Conservation (phyloP, 495 filamentous ascomycete species). For the Neurospora africana region DNA sequence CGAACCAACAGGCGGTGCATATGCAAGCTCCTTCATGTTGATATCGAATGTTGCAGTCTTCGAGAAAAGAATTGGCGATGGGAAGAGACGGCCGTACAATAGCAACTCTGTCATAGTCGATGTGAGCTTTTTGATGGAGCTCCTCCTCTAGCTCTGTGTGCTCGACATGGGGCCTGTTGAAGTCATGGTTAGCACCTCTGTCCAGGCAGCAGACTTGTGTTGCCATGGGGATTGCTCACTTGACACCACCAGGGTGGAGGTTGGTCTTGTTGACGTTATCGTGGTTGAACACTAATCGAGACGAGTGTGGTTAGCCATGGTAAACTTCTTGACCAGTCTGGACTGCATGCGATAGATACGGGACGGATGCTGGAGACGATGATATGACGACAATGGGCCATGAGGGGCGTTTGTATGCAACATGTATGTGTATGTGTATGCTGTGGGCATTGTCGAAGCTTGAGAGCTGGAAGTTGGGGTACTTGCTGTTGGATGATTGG, state of each 20-base stretch:
- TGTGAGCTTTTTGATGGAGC: conserved; percentile 95
- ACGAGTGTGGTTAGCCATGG: not conserved
- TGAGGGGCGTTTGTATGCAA: not conserved
- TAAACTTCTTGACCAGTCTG: conserved; percentile 30
- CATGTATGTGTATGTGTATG: not conserved
- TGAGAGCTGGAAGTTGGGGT: not conserved
- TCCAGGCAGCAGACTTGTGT: conserved; percentile 7
- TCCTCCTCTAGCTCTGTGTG: conserved; percentile 96
- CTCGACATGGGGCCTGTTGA: conserved; percentile 60
- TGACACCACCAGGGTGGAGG: conserved; percentile 81
- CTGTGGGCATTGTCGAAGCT: not conserved
- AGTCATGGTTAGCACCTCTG: conserved; percentile 4
- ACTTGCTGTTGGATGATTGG: conserved; percentile 32
- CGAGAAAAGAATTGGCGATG: conserved; percentile 19
- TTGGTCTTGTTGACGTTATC: conserved; percentile 78
- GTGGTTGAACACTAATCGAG: conserved; percentile 47
- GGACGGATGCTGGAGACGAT: not conserved
- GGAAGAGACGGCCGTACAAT: conserved; percentile 47
- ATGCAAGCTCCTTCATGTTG: not conserved
- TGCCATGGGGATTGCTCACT: conserved; percentile 48
- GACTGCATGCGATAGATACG: not conserved
- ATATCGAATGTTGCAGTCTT: not conserved
- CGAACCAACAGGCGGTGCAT: not conserved
- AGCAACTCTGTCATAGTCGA: conserved; percentile 97
- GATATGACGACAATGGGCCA: not conserved